These are phyloP conservation scores for Sparassis latifolia DNA, from an alignment of 1,284 basidiomycete species.

Conservation along the genomic window DNA sequence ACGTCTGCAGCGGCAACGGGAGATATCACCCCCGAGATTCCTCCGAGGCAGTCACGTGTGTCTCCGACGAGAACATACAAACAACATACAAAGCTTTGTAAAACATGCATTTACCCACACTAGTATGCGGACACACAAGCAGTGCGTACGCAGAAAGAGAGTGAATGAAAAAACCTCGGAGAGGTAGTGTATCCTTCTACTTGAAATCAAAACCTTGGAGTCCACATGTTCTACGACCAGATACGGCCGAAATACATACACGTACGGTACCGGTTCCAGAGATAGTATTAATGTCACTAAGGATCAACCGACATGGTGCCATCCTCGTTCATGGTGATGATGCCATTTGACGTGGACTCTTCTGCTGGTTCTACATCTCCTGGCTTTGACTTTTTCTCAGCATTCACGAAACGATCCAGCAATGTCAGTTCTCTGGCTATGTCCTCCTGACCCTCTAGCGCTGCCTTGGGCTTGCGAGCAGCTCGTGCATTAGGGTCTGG, in stretches of 20 bases:
- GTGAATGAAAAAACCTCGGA: no score
- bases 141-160: no score
- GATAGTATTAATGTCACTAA: not conserved
- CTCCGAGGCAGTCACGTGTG: not conserved
- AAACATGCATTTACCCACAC: no score
- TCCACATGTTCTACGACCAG: no score
- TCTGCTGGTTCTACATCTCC: conserved; percentile 3
- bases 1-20: not conserved
- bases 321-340: conserved; percentile 24
- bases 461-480: conserved; percentile 34
- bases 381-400: not conserved
- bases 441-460: conserved; percentile 12
- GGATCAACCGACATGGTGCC: conserved; percentile 21
- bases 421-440: conserved; percentile 25
- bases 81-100: no score
- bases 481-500: conserved; percentile 23
- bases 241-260: no score
- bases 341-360: conserved; percentile 6
- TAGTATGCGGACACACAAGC: no score
- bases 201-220: no score
- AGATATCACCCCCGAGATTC: not conserved
- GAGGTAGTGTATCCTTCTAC: no score
- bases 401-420: conserved; percentile 31
- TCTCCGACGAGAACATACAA: no score
- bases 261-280: no score